phyloP scores from a whole-genome alignment of 305 asterid species.

The Fraxinus nigra region DNA sequence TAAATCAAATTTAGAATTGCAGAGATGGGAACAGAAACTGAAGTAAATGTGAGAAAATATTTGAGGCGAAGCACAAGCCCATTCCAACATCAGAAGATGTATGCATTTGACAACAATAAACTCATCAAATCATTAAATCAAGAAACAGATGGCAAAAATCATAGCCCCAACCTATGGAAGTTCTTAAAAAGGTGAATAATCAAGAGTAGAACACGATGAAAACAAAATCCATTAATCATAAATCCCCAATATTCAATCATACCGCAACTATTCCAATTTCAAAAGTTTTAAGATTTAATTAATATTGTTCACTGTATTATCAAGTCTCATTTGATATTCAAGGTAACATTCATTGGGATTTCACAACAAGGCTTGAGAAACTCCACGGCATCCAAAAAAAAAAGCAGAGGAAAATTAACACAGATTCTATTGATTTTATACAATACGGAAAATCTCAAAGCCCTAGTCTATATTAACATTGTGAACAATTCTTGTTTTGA shows the following conservation, averaged over 20 bases:
- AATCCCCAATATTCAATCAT: neutral
- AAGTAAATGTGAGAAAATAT: neutral
- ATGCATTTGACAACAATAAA: neutral
- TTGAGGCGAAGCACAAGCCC: constrained; percentile 4
- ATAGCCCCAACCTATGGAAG: neutral
- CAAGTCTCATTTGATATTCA: neutral
- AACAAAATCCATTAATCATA: neutral
- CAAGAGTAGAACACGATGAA: neutral
- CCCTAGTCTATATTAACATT: constrained; percentile 5
- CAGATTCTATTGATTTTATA: neutral
- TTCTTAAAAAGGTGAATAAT: neutral
- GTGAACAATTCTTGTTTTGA: constrained; percentile 7
- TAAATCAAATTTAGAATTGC: neutral
- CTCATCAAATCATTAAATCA: neutral
- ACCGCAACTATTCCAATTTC: neutral
- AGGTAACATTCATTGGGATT: neutral
- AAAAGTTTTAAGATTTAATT: neutral
- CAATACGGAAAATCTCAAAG: neutral
- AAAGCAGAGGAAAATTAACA: neutral
- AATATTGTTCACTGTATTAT: neutral
- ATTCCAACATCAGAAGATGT: neutral
- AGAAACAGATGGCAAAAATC: neutral
- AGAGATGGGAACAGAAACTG: neutral
- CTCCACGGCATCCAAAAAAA: neutral
- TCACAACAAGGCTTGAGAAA: constrained; percentile 5